Base-by-base conservation (phyloP, 1,284 basidiomycete genomes). In the Austroboletus novae-zelandiae region DNA sequence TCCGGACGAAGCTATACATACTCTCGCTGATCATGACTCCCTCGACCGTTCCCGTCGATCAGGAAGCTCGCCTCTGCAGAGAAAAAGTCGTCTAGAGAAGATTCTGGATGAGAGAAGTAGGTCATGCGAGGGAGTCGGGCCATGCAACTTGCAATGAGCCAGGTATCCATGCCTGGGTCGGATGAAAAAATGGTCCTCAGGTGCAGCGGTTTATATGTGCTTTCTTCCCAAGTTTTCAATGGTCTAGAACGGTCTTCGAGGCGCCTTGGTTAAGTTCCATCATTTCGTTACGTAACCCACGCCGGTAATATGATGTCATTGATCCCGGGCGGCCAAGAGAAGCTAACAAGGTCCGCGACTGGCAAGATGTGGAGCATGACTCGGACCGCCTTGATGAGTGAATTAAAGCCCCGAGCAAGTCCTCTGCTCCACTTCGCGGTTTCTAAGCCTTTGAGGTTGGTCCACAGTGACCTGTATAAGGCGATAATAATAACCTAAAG, bases 41-140 rank as follows among this genome's bases (percentile, higher is more conserved):
- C 23, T 25, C 13, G 44, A 40, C 9, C 3, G 32, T 25, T 36
- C 14, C 31, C 25, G 6, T 36, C 29, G 18, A 23, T 17, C 6
- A 43, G 4, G 17, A 41, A 11, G 7, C 8, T 49, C 8, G 35
- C 44, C 29, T 59, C 49, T 18, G 40, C 46, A 11, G 39, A 30
- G 41, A 59, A 60, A 43, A 57, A 57, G 44, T 57, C 43, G 2
- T 54, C 41, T 18, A 57, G 46, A n/a, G 55, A 56, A 40, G 42
- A 32, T 30, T 57, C 54, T 30, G 45, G 47, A 43, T 60, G 55
- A 35, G 56, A 58, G 25, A 58, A 46, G 25, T 49, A 52, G 4
- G 42, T 60, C 25, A 18, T 4, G 18, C 10, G 35, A 11, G 45
- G 58, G n/a, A 57, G 43, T 29, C 48, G 55, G 15, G 40, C 48